Evolutionary conservation across 192 early-diverging fungal genomes (phyloP).

Genomic region (Umbelopsis sp.): DNA sequence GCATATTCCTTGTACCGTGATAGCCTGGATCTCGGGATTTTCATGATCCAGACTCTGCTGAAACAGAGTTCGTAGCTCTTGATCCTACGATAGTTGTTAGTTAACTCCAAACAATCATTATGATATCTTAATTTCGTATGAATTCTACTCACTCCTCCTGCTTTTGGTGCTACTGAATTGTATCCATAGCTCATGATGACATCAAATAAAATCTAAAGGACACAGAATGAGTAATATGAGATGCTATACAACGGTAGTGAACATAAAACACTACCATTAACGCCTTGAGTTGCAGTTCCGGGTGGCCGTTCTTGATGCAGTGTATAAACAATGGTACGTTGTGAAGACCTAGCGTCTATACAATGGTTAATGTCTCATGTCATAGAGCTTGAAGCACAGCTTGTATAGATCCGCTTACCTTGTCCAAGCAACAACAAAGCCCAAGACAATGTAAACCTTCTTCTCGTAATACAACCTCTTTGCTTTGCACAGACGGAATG

Average conservation of each 20-base stretch:
- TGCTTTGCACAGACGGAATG: conserved; percentile 69
- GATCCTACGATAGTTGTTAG: conserved; percentile 29
- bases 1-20: conserved; percentile 76
- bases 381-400: background rate
- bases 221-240: background rate
- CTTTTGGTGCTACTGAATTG: conserved; percentile 24
- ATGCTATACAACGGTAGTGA: background rate
- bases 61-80: conserved; percentile 52
- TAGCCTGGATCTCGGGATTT: conserved; percentile 62
- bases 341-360: conserved; percentile 63
- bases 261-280: conserved; percentile 56
- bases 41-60: conserved; percentile 57
- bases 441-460: conserved; percentile 84
- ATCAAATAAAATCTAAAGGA: conserved; percentile 62
- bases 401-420: conserved; percentile 35
- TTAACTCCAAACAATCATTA: background rate
- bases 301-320: conserved; percentile 56
- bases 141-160: conserved; percentile 28
- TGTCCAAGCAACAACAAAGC: conserved; percentile 76
- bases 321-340: conserved; percentile 76
- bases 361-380: background rate
- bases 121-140: background rate
- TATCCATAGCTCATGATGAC: conserved; percentile 60
- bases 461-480: conserved; percentile 69
- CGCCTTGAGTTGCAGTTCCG: conserved; percentile 64